Base-by-base conservation (phyloP, 805 yeast genomes). In the Ogataea nakhonphanomensis region DNA sequence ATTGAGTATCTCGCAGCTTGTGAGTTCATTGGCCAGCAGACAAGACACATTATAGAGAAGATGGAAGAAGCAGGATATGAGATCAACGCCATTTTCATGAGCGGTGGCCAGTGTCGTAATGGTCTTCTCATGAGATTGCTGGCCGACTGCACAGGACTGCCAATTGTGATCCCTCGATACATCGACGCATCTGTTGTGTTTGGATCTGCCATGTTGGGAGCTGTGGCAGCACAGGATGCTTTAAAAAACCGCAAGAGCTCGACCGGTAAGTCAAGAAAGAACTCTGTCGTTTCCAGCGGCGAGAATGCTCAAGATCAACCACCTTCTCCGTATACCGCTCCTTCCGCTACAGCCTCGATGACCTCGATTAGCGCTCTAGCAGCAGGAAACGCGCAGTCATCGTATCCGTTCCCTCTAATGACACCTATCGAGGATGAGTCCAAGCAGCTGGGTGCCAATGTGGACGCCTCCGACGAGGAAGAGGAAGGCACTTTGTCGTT, bases 91-190 rank as follows among this genome's bases (percentile, higher is more conserved):
- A 79, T 93, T 46, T 93, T 82, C 66, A 81, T 93, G 81, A 81
- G 91, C 46, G 99, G 99, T 41, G 98, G 99, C 25, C 99, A 93
- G 63, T 90, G 96, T 63, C 78, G 97, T 58, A 93, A 93, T 64
- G 84, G 89, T 12, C 68, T 93, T 42, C 72, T 93, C 46, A 89
- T 93, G 81, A 76, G 95, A 66, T 66, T 93, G 45, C 74, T 93
- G 61, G 95, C 97, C 1, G 95, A 91, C 54, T 85, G 95, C 58
- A 88, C 96, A 0, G 95, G 95, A 4, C 70, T 84, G 66, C 96
- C 97, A 12, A 81, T 93, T 43, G 78, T 93, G 35, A 87, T 91
- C 48, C 99, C 99, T 35, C 76, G 91, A 55, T 90, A 93, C 64
- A 89, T 91, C 54, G 98, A 91, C 59, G 93, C 97, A 1, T 95